These are phyloP conservation scores for Phyllosticta citribraziliensis DNA, from an alignment of 2,329 filamentous ascomycete species.

Conservation along the genomic window DNA sequence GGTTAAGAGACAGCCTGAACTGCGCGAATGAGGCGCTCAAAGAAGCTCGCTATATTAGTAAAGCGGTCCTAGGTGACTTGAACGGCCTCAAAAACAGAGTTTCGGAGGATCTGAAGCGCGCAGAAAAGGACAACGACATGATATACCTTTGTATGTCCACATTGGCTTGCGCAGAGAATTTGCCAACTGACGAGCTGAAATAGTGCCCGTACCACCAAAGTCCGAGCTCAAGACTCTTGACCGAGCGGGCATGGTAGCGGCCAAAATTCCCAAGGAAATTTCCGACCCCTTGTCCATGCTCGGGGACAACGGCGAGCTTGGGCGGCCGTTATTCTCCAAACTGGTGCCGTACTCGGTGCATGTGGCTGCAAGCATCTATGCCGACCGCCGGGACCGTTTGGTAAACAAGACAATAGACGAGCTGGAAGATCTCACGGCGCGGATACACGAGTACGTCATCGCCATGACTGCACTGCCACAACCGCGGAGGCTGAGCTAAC, in stretches of 20 bases:
- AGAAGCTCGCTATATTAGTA: slow-evolving; percentile 73
- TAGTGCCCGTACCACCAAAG: slow-evolving; percentile 72
- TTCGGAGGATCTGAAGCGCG: slow-evolving; percentile 78
- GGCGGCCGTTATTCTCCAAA: slow-evolving; percentile 76
- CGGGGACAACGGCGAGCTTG: slow-evolving; percentile 70
- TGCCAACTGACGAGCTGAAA: background rate
- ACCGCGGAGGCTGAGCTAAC: slow-evolving; percentile 1
- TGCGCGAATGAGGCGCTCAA: slow-evolving; percentile 82
- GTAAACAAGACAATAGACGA: slow-evolving; percentile 80
- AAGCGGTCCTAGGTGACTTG: slow-evolving; percentile 70
- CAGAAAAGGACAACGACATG: slow-evolving; percentile 92
- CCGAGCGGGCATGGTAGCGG: slow-evolving; percentile 76
- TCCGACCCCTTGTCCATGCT: slow-evolving; percentile 70
- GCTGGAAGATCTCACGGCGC: slow-evolving; percentile 69
- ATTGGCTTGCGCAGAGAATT: background rate
- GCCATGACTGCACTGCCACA: background rate
- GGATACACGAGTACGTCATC: slow-evolving; percentile 56
- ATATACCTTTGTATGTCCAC: slow-evolving; percentile 68
- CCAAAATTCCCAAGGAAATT: slow-evolving; percentile 72
- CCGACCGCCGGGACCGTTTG: slow-evolving; percentile 79
- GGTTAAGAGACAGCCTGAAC: slow-evolving; percentile 68
- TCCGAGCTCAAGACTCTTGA: slow-evolving; percentile 78
- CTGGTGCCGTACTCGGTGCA: slow-evolving; percentile 94
- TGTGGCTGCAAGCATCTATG: slow-evolving; percentile 89
- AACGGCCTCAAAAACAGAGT: slow-evolving; percentile 74